These are phyloP conservation scores for Aspergillus heteromorphus DNA, from an alignment of 495 filamentous ascomycete species.

Conservation along the genomic window DNA sequence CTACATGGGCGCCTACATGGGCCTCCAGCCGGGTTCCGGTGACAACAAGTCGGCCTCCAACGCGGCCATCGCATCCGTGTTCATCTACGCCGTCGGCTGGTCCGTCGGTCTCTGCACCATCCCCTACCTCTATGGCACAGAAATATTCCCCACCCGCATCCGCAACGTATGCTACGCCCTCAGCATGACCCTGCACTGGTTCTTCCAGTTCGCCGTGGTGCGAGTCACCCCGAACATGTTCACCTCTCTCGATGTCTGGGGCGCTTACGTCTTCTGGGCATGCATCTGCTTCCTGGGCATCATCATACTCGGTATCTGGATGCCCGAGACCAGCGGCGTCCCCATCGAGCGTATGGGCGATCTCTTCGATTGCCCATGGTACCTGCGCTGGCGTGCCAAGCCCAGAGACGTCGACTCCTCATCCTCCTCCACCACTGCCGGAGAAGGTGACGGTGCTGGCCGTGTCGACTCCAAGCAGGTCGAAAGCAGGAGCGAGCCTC, in stretches of 20 bases:
- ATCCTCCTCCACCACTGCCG: background rate
- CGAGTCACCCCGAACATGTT: slow-evolving; percentile 46
- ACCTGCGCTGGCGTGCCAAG: slow-evolving; percentile 35
- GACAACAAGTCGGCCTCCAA: slow-evolving; percentile 35
- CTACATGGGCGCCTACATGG: slow-evolving; percentile 41
- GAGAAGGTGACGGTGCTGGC: background rate
- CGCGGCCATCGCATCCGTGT: slow-evolving; percentile 42
- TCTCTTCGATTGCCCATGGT: slow-evolving; percentile 41
- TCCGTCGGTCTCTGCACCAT: slow-evolving; percentile 47
- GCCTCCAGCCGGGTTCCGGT: slow-evolving; percentile 26
- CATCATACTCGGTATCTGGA: slow-evolving; percentile 39
- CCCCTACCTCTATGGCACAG: slow-evolving; percentile 44
- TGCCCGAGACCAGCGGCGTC: slow-evolving; percentile 43
- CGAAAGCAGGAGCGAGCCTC: background rate
- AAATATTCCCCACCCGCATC: slow-evolving; percentile 44
- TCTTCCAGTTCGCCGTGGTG: slow-evolving; percentile 47
- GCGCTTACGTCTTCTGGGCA: slow-evolving; percentile 44
- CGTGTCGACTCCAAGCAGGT: slow-evolving; percentile 1
- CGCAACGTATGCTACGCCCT: slow-evolving; percentile 39
- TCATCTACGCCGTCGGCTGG: slow-evolving; percentile 45
- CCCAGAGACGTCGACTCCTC: slow-evolving; percentile 12
- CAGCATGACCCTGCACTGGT: slow-evolving; percentile 44
- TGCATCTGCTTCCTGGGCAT: slow-evolving; percentile 36
- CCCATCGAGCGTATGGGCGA: slow-evolving; percentile 44
- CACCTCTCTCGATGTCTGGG: slow-evolving; percentile 36